A percentile compares a stretch with the other conserved stretches of the same genome.
phyloP scores from a whole-genome alignment of 179 eudicot genomes.

The Drosera spatulata region DNA sequence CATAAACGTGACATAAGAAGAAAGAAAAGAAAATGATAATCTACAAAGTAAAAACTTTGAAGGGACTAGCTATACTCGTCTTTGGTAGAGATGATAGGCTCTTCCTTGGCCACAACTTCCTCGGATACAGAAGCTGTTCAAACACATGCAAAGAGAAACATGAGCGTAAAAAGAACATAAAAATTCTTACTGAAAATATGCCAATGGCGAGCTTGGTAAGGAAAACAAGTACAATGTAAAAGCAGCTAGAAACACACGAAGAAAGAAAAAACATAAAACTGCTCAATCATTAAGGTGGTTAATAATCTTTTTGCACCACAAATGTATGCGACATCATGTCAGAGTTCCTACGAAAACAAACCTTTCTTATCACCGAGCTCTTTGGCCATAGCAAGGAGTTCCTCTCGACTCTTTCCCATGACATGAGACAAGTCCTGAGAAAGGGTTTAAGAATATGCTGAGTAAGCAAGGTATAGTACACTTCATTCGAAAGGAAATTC shows the following conservation, averaged over 20 bases:
- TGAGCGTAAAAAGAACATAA: neutral
- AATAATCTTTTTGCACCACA: neutral
- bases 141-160: constrained; percentile 1
- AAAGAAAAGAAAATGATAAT: neutral
- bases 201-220: neutral
- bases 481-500: neutral
- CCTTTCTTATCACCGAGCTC: constrained; percentile 69
- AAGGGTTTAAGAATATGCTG: constrained; percentile 6
- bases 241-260: neutral
- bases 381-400: constrained; percentile 93
- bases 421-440: constrained; percentile 89
- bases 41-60: neutral
- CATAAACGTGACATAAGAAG: constrained; percentile 6
- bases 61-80: constrained; percentile 46
- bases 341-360: constrained; percentile 14
- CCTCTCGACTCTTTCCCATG: constrained; percentile 86
- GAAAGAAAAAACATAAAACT: too few relatives aligned
- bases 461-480: neutral
- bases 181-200: neutral
- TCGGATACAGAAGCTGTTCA: constrained; percentile 32
- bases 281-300: too few relatives aligned
- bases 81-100: constrained; percentile 35
- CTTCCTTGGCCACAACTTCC: constrained; percentile 54
- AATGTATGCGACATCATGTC: neutral
- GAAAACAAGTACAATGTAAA: neutral